phyloP scores from a whole-genome alignment of 1,284 basidiomycete species.

The Abortiporus biennis region DNA sequence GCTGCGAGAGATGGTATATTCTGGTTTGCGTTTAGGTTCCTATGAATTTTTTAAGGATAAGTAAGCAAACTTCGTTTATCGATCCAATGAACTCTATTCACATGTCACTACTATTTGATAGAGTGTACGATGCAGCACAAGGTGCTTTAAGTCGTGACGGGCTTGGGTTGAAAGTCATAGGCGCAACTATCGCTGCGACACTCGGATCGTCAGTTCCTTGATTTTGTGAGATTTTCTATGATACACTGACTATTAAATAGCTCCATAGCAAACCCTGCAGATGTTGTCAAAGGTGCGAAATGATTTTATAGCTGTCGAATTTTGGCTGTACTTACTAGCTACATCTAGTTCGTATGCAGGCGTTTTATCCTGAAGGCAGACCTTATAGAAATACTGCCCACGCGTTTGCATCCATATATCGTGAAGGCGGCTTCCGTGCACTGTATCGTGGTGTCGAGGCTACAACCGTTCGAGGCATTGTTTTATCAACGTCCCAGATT shows the following conservation, averaged over 20 bases:
- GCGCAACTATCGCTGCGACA: constrained; percentile 28
- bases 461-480: constrained; percentile 30
- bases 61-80: constrained; percentile 16
- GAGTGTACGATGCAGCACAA: constrained; percentile 18
- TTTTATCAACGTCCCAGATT: constrained; percentile 31
- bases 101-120: constrained; percentile 5
- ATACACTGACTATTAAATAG: constrained; percentile 11
- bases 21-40: constrained; percentile 30
- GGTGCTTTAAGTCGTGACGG: constrained; percentile 27
- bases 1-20: constrained; percentile 31
- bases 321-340: neutral
- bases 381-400: constrained; percentile 29
- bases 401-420: constrained; percentile 28
- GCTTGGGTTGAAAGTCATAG: constrained; percentile 28
- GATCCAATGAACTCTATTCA: neutral
- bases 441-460: constrained; percentile 32
- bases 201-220: constrained; percentile 25
- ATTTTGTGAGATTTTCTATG: neutral
- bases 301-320: neutral
- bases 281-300: constrained; percentile 30
- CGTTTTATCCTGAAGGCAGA: constrained; percentile 27
- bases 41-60: constrained; percentile 35
- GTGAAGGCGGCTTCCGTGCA: constrained; percentile 28
- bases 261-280: constrained; percentile 32
- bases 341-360: constrained; percentile 31